These are phyloP conservation scores for Picea mariana DNA, from an alignment of 83 land plant species.

Conservation along the genomic window DNA sequence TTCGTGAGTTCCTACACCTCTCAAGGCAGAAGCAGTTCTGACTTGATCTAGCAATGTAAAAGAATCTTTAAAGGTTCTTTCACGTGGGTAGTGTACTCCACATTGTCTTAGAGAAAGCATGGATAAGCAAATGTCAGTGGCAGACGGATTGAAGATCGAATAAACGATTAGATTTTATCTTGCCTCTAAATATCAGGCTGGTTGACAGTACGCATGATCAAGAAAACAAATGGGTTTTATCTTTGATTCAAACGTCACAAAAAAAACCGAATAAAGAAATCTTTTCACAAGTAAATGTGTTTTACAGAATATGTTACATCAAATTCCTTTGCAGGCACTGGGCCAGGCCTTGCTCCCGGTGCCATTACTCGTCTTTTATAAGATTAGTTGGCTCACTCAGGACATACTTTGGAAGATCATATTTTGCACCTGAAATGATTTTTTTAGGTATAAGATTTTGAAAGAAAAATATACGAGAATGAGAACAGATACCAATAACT, in stretches of 20 bases:
- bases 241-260: background rate
- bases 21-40: background rate
- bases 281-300: conserved; percentile 9
- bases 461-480: background rate
- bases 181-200: background rate
- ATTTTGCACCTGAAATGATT: conserved; percentile 83
- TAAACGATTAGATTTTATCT: background rate
- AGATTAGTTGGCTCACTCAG: conserved; percentile 88
- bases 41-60: background rate
- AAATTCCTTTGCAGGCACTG: conserved; percentile 1
- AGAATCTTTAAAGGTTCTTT: background rate
- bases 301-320: conserved; percentile 18
- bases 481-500: background rate
- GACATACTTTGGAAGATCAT: conserved; percentile 92
- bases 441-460: conserved; percentile 1
- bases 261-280: background rate
- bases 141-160: background rate
- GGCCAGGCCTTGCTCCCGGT: background rate
- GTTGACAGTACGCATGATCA: background rate
- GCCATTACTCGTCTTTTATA: conserved; percentile 54
- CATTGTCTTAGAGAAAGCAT: background rate
- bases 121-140: background rate
- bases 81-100: background rate
- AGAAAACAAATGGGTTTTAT: conserved; percentile 16
- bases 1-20: background rate